A percentile compares a stretch with the other conserved stretches of the same genome.
phyloP scores from a whole-genome alignment of 495 filamentous ascomycete species.

The Glarea lozoyensis region DNA sequence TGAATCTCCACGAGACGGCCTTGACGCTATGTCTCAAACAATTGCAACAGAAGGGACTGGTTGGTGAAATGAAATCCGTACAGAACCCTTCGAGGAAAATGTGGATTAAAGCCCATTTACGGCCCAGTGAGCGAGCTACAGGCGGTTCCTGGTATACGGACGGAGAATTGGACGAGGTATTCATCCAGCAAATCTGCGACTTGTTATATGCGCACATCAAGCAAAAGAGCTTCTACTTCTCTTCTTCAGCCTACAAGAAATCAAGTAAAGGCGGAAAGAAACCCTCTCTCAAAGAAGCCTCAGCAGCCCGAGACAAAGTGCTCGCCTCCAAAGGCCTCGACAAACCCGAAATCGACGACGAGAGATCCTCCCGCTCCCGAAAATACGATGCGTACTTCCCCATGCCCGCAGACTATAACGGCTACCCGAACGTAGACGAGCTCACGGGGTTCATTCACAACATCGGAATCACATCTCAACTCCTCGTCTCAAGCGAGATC shows the following conservation, averaged over 20 bases:
- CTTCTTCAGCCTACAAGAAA: conserved; percentile 29
- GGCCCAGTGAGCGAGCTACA: conserved; percentile 77
- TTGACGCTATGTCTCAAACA: conserved; percentile 68
- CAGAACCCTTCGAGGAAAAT: conserved; percentile 62
- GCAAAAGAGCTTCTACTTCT: conserved; percentile 52
- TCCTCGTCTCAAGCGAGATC: conserved; percentile 62
- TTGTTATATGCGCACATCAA: conserved; percentile 67
- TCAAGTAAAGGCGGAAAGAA: conserved; percentile 27
- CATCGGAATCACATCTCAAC: conserved; percentile 53
- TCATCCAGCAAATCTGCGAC: conserved; percentile 62
- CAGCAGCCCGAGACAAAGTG: conserved; percentile 28
- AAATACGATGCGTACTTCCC: conserved; percentile 40
- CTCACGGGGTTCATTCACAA: conserved; percentile 64
- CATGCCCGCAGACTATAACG: conserved; percentile 56
- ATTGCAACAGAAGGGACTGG: conserved; percentile 54
- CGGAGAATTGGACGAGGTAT: conserved; percentile 73
- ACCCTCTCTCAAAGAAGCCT: conserved; percentile 20
- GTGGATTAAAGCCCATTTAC: conserved; percentile 71
- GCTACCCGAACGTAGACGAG: conserved; percentile 66
- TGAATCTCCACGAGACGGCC: conserved; percentile 69
- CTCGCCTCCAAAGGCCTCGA: conserved; percentile 19
- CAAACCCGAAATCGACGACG: conserved; percentile 8
- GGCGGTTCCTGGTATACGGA: conserved; percentile 93
- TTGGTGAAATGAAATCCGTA: conserved; percentile 51
- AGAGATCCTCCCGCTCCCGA: conserved; percentile 3